phyloP scores from a whole-genome alignment of 176 grass and related monocot species.

The Triticum turgidum region DNA sequence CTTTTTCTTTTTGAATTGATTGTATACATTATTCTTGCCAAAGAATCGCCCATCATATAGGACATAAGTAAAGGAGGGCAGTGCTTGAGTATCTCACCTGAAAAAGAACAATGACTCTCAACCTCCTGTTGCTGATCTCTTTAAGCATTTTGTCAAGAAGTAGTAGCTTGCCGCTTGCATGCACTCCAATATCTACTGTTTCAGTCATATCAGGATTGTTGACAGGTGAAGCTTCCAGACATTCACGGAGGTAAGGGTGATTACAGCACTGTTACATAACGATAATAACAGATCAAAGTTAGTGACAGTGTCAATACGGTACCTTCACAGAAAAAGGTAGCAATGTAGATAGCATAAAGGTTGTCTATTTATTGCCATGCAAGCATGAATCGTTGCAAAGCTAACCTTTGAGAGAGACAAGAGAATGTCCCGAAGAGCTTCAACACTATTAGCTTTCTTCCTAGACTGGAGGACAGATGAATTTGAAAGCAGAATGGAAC shows the following conservation, averaged over 20 bases:
- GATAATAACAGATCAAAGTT: constrained; percentile 19
- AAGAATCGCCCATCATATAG: not conserved
- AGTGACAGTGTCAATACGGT: not conserved
- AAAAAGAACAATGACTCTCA: constrained; percentile 74
- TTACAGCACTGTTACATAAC: constrained; percentile 63
- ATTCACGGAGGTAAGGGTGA: constrained; percentile 64
- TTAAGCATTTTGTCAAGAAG: constrained; percentile 75
- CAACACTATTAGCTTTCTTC: constrained; percentile 43
- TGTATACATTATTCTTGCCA: constrained; percentile 1
- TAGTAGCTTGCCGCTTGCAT: constrained; percentile 61
- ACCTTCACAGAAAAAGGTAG: constrained; percentile 17
- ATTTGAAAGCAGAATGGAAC: constrained; percentile 49
- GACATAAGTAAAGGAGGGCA: constrained; percentile 8
- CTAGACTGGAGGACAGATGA: constrained; percentile 51
- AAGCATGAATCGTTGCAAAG: not conserved
- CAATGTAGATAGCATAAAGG: not conserved
- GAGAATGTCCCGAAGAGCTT: constrained; percentile 49
- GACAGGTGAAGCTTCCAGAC: constrained; percentile 30
- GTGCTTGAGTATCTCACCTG: constrained; percentile 40
- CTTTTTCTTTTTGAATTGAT: not conserved
- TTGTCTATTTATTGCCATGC: constrained; percentile 2
- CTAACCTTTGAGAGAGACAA: constrained; percentile 58
- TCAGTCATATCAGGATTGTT: constrained; percentile 26
- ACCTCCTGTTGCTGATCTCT: constrained; percentile 43
- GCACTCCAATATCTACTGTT: constrained; percentile 35